Percentiles rank a stretch among this genome's conserved stretches.
phyloP scores from a whole-genome alignment of 164 flowering plant genomes.

The Stephania yunnanensis region DNA sequence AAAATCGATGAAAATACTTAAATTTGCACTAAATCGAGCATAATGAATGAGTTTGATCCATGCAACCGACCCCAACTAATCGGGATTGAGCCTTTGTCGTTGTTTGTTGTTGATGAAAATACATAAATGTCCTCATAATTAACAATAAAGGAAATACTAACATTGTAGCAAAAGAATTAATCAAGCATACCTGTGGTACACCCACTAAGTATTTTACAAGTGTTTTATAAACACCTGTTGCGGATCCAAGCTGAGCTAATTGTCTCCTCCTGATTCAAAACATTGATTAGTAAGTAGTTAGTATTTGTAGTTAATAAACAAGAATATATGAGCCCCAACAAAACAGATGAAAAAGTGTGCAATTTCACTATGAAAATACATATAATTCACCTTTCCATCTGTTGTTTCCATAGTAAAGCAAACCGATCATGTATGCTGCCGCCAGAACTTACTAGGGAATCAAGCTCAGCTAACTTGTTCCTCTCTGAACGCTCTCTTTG shows the following conservation, averaged over 20 bases:
- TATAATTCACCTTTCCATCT: slow-evolving; percentile 77
- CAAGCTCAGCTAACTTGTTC: slow-evolving; percentile 83
- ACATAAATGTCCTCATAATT: neutral
- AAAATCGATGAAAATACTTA: no score
- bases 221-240: slow-evolving; percentile 91
- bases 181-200: slow-evolving; percentile 72
- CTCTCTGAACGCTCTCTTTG: slow-evolving; percentile 96
- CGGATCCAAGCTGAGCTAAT: slow-evolving; percentile 93
- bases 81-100: no score
- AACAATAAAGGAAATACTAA: neutral
- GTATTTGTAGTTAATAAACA: neutral
- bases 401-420: slow-evolving; percentile 90
- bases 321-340: neutral
- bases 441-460: slow-evolving; percentile 73
- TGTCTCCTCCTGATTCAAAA: slow-evolving; percentile 58
- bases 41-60: no score
- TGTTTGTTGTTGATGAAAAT: neutral
- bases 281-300: slow-evolving; percentile 4
- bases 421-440: slow-evolving; percentile 81
- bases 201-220: slow-evolving; percentile 97
- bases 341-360: slow-evolving; percentile 7
- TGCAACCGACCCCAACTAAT: no score
- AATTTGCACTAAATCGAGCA: no score
- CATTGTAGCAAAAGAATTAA: neutral
- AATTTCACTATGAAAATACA: slow-evolving; percentile 10